These are phyloP conservation scores for Polyporus arcularius DNA, from an alignment of 768 basidiomycete species.

Conservation along the genomic window DNA sequence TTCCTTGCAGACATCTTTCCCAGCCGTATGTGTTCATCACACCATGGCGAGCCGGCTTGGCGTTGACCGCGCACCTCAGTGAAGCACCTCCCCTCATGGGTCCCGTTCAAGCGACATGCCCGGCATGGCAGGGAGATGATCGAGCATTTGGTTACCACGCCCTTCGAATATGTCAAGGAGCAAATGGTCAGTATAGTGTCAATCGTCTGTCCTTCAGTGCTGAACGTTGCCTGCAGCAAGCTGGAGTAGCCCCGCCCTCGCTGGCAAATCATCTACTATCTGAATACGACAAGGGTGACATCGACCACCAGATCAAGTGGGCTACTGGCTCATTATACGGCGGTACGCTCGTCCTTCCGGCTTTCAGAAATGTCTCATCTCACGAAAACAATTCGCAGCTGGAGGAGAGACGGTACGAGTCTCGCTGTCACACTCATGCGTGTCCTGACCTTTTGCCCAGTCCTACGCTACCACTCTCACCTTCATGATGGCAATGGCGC, in stretches of 20 bases:
- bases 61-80: constrained; percentile 13
- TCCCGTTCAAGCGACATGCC: constrained; percentile 30
- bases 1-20: constrained; percentile 38
- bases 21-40: constrained; percentile 1
- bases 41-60: no score
- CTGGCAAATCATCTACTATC: constrained; percentile 15
- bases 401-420: constrained; percentile 16
- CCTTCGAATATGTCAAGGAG: constrained; percentile 25
- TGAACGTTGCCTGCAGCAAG: not conserved
- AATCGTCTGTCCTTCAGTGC: no score
- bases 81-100: constrained; percentile 25
- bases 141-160: constrained; percentile 12
- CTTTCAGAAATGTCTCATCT: not conserved
- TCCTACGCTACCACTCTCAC: constrained; percentile 29
- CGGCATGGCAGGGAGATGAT: constrained; percentile 14
- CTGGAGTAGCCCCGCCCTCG: constrained; percentile 20
- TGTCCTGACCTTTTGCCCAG: not conserved
- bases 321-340: constrained; percentile 8
- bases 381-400: not conserved
- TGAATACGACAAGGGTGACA: not conserved
- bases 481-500: constrained; percentile 37
- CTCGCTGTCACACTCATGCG: not conserved
- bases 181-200: constrained; percentile 20
- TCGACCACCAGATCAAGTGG: constrained; percentile 11
- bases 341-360: constrained; percentile 5